Base-by-base conservation (phyloP, 2,329 filamentous ascomycete species). In the Aspergillus viridinutans region DNA sequence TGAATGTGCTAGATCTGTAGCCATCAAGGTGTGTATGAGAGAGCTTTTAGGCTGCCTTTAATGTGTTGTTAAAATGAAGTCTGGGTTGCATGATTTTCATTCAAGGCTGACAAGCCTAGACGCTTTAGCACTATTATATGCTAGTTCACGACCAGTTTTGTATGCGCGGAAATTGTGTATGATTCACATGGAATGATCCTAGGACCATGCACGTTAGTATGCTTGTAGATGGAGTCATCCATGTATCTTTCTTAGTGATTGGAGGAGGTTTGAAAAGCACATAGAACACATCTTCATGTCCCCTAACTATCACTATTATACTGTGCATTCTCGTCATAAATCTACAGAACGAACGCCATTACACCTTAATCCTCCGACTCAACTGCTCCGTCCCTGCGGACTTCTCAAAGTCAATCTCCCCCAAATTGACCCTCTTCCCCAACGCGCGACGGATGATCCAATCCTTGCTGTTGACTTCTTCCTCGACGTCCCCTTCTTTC, bases 391-490 rank as follows among this genome's bases (percentile, higher is more conserved):
- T 74, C 17, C 72, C 72, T 3, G 62, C 61, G 50, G 62, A 65
- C 50, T 70, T 71, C 38, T 72, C 69, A 62, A 58, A 70, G 57
- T 71, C 69, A 55, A 74, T 62, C 17, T 67, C 60, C 52, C 61
- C 57, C 35, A 71, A 54, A 45, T 67, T 62, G 10, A 65, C 64
- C 17, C 75, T 67, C 45, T 68, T 61, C 12, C 73, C 73, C 48
- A 77, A 62, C 7, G 70, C 75, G 43, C 73, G 67, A 50, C 73
- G 64, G 58, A 76, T 72, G 56, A 76, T 72, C 76, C 76, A 78
- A 52, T 77, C 70, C 63, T 71, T 76, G 58, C 74, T 76, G 38
- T 65, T 74, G 7, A 76, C 65, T 9, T 68, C 69, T 51, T 76
- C 71, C 50, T 75, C 73, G 3, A 63, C 61, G 21, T 67, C 66